These are phyloP conservation scores for Comarum palustre DNA, from an alignment of 306 rosid genomes.

Conservation along the genomic window DNA sequence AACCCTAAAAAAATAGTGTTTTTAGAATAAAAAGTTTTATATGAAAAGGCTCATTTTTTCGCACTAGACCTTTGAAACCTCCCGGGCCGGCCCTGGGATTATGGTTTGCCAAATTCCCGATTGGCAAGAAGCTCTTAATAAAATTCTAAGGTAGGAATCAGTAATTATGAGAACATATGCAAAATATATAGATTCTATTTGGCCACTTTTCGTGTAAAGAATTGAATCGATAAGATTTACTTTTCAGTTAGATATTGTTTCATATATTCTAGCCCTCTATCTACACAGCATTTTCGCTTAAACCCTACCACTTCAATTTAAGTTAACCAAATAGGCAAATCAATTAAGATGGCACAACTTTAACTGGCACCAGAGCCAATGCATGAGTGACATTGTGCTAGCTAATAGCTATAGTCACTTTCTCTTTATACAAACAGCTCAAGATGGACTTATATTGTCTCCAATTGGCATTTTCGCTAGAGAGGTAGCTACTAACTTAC, in stretches of 20 bases:
- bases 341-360: not conserved
- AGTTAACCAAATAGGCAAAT: too few species aligned
- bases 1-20: too few species aligned
- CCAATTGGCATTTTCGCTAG: not conserved
- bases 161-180: conserved; percentile 23
- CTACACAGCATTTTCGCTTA: too few species aligned
- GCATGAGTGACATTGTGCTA: not conserved
- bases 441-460: not conserved
- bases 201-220: not conserved
- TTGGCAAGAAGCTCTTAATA: not conserved
- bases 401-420: not conserved
- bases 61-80: too few species aligned
- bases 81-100: too few species aligned
- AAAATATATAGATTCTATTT: conserved; percentile 15
- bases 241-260: conserved; percentile 27
- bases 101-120: too few species aligned
- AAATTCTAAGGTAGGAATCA: conserved; percentile 10
- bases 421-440: not conserved
- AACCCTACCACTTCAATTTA: too few species aligned
- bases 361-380: not conserved
- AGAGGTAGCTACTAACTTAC: not conserved
- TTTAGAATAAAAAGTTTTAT: too few species aligned
- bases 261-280: not conserved
- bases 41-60: too few species aligned
- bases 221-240: conserved; percentile 14